phyloP scores from a whole-genome alignment of 768 basidiomycete species.

The Lentinula raphanica region DNA sequence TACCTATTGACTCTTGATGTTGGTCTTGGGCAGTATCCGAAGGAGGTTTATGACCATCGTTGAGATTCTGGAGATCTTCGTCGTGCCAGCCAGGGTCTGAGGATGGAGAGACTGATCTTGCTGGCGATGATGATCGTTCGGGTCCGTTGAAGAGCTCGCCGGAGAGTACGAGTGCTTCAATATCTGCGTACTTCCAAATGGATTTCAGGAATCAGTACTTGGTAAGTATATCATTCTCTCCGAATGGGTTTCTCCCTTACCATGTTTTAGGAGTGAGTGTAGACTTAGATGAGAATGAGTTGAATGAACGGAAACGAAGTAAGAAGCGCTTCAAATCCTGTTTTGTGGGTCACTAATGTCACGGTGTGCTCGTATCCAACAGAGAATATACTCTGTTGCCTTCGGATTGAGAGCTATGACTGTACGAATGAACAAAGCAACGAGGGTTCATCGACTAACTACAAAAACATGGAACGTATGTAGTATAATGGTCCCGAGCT shows the following conservation, averaged over 20 bases:
- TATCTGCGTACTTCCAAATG: constrained; percentile 23
- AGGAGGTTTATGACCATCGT: constrained; percentile 14
- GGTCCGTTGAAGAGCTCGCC: constrained; percentile 64
- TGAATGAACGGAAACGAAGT: not conserved
- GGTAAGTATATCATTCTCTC: no score
- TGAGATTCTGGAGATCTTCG: constrained; percentile 38
- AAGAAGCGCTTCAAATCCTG: not conserved
- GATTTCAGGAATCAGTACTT: no score
- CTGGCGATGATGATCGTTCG: constrained; percentile 55
- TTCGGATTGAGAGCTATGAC: no score
- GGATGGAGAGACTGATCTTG: constrained; percentile 54
- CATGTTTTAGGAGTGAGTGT: not conserved
- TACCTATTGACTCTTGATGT: constrained; percentile 66
- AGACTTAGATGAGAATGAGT: not conserved
- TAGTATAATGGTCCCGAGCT: no score
- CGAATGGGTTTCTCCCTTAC: not conserved
- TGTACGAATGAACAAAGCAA: no score
- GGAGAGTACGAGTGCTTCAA: constrained; percentile 72
- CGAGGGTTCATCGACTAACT: no score
- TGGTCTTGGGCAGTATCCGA: constrained; percentile 8
- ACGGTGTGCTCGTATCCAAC: no score
- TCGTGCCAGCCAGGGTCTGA: constrained; percentile 43
- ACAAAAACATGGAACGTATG: no score
- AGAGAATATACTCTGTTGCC: no score
- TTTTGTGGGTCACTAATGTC: no score